These are phyloP conservation scores for Leccinum imitatum DNA, from an alignment of 768 basidiomycete species.

Conservation along the genomic window DNA sequence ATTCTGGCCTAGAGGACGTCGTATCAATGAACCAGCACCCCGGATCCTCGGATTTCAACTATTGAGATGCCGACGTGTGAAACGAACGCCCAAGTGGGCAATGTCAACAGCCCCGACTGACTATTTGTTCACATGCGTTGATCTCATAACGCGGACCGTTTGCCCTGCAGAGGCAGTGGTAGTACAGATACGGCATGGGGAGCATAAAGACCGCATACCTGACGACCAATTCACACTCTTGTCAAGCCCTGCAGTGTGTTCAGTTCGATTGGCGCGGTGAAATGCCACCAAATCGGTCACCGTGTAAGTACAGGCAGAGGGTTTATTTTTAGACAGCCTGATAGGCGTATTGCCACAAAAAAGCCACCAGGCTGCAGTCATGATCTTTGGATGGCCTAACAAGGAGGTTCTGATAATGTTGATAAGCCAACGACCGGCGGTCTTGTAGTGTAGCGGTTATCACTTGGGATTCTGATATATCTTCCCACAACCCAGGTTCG, in stretches of 20 bases:
- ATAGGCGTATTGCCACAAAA: no score
- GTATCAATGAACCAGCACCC: neutral
- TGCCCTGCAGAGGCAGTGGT: neutral
- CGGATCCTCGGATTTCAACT: neutral
- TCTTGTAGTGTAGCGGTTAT: slow-evolving; percentile 32
- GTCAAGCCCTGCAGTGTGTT: neutral
- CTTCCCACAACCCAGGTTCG: slow-evolving; percentile 30
- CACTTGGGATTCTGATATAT: slow-evolving; percentile 29
- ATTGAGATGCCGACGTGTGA: neutral
- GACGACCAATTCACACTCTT: neutral
- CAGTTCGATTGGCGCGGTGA: no score
- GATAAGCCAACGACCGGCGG: neutral
- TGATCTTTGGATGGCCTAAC: no score
- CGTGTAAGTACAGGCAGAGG: no score
- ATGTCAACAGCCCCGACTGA: neutral
- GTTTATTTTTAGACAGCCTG: no score
- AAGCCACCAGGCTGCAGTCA: no score
- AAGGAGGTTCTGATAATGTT: no score
- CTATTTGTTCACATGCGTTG: neutral
- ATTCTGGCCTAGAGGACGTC: neutral
- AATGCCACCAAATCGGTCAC: no score
- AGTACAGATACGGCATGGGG: neutral
- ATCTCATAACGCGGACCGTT: neutral
- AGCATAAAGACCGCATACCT: neutral
- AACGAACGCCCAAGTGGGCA: neutral